Evolutionary conservation across 768 basidiomycete species (phyloP).

Genomic region (Lyophyllum shimeji): DNA sequence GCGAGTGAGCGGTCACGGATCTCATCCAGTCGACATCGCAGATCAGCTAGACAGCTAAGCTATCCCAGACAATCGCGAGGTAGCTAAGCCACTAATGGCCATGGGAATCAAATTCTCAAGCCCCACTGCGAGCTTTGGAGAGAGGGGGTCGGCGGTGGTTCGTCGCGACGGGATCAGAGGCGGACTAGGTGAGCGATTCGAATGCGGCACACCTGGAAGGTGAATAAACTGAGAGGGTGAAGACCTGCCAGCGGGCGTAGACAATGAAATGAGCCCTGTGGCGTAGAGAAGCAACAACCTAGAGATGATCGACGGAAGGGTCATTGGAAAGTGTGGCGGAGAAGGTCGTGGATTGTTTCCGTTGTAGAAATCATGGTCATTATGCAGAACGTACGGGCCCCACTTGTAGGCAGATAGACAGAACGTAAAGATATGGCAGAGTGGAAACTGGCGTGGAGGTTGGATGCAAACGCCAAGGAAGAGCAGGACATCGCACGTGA

Average conservation of each 20-base stretch:
- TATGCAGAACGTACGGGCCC: no score
- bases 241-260: no score
- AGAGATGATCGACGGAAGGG: background rate
- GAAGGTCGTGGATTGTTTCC: background rate
- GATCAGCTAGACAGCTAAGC: background rate
- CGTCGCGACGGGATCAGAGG: background rate
- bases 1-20: no score
- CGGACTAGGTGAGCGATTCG: background rate
- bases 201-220: background rate
- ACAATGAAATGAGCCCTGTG: constrained; percentile 1
- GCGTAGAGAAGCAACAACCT: constrained; percentile 4
- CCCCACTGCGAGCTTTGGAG: background rate
- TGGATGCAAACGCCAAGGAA: background rate
- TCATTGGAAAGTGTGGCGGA: background rate
- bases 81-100: background rate
- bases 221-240: background rate
- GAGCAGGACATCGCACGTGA: background rate
- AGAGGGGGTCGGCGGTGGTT: background rate
- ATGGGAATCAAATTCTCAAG: background rate
- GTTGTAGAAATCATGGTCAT: background rate
- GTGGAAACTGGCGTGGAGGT: background rate
- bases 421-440: background rate
- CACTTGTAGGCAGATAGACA: no score
- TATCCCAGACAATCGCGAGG: background rate
- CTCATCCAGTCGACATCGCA: no score